Conservation (phyloP, 2,329 filamentous ascomycete genomes). For the Diplodia corticola region DNA sequence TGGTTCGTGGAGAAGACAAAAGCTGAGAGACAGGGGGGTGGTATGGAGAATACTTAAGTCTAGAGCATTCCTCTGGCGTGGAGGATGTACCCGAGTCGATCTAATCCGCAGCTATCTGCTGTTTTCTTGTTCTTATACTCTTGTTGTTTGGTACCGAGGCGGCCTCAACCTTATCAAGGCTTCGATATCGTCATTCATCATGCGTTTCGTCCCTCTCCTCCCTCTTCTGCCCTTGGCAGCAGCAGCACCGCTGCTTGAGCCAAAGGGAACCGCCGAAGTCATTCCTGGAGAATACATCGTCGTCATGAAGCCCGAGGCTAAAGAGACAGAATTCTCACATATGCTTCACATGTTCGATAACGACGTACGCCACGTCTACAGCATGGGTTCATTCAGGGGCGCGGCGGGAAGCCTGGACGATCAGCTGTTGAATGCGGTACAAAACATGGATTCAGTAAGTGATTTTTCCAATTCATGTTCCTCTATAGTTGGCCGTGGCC, state of each 20-base stretch:
- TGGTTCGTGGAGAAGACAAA: not conserved
- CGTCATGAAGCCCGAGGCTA: slow-evolving; percentile 44
- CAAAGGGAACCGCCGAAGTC: slow-evolving; percentile 35
- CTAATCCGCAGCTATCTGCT: not conserved
- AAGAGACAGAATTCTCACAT: slow-evolving; percentile 25
- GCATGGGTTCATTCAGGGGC: slow-evolving; percentile 42
- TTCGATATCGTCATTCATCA: slow-evolving; percentile 32
- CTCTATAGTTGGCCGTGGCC: not conserved
- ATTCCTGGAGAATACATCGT: slow-evolving; percentile 50
- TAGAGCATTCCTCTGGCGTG: not conserved
- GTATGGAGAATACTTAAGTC: not conserved
- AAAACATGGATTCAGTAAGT: not conserved
- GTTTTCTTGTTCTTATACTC: not conserved
- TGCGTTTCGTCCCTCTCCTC: slow-evolving; percentile 43
- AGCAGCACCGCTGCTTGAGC: slow-evolving; percentile 43
- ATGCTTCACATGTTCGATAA: slow-evolving; percentile 20
- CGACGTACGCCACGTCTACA: slow-evolving; percentile 39
- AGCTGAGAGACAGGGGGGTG: not conserved
- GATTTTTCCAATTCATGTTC: not conserved
- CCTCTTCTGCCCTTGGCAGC: slow-evolving; percentile 35
- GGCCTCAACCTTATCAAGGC: not conserved
- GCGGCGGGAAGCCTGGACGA: slow-evolving; percentile 40
- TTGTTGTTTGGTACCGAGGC: not conserved
- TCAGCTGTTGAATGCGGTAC: slow-evolving; percentile 33
- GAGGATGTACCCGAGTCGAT: not conserved